Evolutionary conservation across 352 stramenopile genomes (phyloP).

Genomic region (Saprolegnia parasitica): DNA sequence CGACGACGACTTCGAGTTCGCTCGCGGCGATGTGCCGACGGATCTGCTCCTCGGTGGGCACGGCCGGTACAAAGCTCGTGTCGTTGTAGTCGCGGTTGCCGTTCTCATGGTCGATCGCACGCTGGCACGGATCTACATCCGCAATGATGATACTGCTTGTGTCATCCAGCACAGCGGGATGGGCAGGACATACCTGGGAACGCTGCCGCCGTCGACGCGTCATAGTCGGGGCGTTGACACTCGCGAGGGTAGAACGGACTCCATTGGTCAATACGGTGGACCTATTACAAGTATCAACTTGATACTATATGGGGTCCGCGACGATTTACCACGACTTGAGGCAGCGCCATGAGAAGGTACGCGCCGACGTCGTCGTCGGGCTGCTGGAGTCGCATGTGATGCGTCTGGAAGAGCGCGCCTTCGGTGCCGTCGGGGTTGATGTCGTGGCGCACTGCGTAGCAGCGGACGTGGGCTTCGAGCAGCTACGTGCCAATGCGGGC

Average conservation of each 20-base stretch:
- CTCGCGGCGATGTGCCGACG: slow-evolving; percentile 57
- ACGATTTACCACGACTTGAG: slow-evolving; percentile 50
- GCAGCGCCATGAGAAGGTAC: slow-evolving; percentile 79
- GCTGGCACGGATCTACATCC: slow-evolving; percentile 58
- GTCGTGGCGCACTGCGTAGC: slow-evolving; percentile 79
- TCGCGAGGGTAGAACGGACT: slow-evolving; percentile 75
- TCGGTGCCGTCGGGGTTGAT: slow-evolving; percentile 43
- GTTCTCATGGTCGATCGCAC: slow-evolving; percentile 75
- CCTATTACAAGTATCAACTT: not conserved
- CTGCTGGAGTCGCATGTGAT: slow-evolving; percentile 87
- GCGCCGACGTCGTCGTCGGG: slow-evolving; percentile 74
- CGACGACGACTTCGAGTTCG: slow-evolving; percentile 72
- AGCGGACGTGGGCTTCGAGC: slow-evolving; percentile 73
- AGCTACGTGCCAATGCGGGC: slow-evolving; percentile 37
- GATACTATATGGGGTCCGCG: not conserved
- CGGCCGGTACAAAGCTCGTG: not conserved
- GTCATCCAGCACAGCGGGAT: not conserved
- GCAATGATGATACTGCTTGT: not conserved
- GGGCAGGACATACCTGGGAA: slow-evolving; percentile 39
- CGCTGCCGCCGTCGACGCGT: slow-evolving; percentile 47
- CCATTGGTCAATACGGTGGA: slow-evolving; percentile 84
- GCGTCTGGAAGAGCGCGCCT: slow-evolving; percentile 67
- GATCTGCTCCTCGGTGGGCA: slow-evolving; percentile 65
- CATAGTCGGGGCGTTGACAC: slow-evolving; percentile 43
- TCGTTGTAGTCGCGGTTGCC: slow-evolving; percentile 61